Conservation (phyloP, 768 basidiomycete genomes). For the Leccinum variicolor region DNA sequence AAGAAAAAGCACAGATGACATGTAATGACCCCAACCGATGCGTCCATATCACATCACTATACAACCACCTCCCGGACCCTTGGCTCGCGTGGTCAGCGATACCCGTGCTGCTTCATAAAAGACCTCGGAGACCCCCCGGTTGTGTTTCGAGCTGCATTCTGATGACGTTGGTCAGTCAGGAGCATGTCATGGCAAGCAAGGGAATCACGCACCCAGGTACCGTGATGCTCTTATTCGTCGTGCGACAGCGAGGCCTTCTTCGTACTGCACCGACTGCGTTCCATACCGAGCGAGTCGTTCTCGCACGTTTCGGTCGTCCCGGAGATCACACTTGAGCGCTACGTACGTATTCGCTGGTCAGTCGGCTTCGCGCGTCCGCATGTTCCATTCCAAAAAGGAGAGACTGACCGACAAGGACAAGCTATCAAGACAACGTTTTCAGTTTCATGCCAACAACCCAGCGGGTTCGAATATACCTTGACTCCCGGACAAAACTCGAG, state of each 20-base stretch:
- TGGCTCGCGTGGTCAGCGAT: constrained; percentile 71
- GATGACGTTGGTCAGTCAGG: neutral
- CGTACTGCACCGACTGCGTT: constrained; percentile 79
- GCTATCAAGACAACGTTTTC: constrained; percentile 37
- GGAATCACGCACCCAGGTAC: constrained; percentile 72
- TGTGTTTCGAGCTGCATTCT: constrained; percentile 99
- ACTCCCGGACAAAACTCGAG: constrained; percentile 93
- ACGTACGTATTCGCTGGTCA: constrained; percentile 8
- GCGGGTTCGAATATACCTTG: constrained; percentile 50
- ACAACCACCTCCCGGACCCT: constrained; percentile 57
- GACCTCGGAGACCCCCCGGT: constrained; percentile 90
- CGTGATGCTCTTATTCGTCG: constrained; percentile 89
- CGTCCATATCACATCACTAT: constrained; percentile 49
- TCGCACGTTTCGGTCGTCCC: constrained; percentile 73
- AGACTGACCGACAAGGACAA: constrained; percentile 82
- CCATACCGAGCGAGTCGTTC: constrained; percentile 73
- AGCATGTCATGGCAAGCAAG: neutral
- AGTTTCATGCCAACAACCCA: constrained; percentile 1
- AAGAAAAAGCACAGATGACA: neutral
- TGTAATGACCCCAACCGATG: neutral
- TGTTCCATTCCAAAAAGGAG: neutral
- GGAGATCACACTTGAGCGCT: constrained; percentile 95
- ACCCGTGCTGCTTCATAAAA: constrained; percentile 90
- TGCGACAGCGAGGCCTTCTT: constrained; percentile 86
- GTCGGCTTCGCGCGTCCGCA: neutral